Base-by-base conservation (phyloP, 164 flowering plant genomes). In the Aristolochia contorta region DNA sequence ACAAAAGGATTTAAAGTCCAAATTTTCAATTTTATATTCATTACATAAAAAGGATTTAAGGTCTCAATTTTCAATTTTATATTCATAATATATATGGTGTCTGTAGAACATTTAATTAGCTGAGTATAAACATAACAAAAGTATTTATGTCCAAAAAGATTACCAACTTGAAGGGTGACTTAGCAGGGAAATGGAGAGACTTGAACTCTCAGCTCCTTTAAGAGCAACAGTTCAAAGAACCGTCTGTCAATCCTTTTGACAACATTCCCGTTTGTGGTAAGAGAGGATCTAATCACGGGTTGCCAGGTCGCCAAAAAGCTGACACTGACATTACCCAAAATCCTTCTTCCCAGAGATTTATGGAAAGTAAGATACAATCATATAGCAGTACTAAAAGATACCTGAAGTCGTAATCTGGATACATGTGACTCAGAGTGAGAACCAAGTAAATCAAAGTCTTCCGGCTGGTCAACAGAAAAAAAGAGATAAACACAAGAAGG, bases 331-430 rank as follows among this genome's bases (percentile, higher is more conserved):
- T 86, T 93, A 86, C 98, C 98, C 98, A 84, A 78, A 82, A 74
- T 95, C 96, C 82, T 79, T 73, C 68, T 73, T 59, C 25, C 57
- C 61, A 60, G 60, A 54, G 22, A 47, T 32, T 25, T 43, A 30
- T 8, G 5, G 43, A 6, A 37, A 3, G 43, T 23, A 18, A 52
- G 47, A 41, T 18, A 49, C 14, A 12, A 53, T 55, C 14, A 52
- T 24, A 52, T 20, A 52, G n/a, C 19, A 53, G 16, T 14, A 3
- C 30, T 6, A 50, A 6, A 74, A 72, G 69, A 70, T 89, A 92
- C 98, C 98, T 90, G 97, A 93, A 90, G 69, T 90, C 98, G 73
- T 83, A 86, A 74, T 93, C 98, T 13, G 98, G 97, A 77, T 87
- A 90, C 80, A 90, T 81, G 75, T 93, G 97, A 78, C 77, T 73